Conservation (phyloP, 768 basidiomycete species). For the Tephrocybe rancida region DNA sequence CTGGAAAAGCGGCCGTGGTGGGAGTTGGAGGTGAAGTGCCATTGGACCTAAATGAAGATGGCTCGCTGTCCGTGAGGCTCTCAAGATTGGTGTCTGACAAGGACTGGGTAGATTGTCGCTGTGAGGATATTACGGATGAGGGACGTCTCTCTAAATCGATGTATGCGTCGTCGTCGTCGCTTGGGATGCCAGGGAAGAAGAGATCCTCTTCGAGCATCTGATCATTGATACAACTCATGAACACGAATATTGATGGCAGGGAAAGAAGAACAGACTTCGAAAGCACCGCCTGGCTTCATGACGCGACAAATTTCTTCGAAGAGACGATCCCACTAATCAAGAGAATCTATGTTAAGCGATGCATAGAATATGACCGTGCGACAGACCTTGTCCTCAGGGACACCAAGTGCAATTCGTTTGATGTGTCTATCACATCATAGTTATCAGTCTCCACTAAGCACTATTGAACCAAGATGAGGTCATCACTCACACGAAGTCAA, state of each 20-base stretch:
- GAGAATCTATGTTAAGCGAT: background rate
- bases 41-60: slow-evolving; percentile 11
- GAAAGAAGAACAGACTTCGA: slow-evolving; percentile 49
- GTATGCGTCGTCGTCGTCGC: slow-evolving; percentile 33
- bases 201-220: slow-evolving; percentile 78
- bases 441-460: slow-evolving; percentile 5
- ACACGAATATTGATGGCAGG: background rate
- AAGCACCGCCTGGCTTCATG: slow-evolving; percentile 73
- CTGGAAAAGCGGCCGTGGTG: slow-evolving; percentile 18
- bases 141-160: slow-evolving; percentile 21
- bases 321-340: slow-evolving; percentile 61
- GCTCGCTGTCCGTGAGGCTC: slow-evolving; percentile 1
- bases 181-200: slow-evolving; percentile 63
- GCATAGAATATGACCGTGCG: background rate
- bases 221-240: background rate
- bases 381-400: slow-evolving; percentile 73
- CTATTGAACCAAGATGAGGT: background rate
- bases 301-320: slow-evolving; percentile 73
- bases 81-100: slow-evolving; percentile 10
- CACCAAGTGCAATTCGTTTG: slow-evolving; percentile 71
- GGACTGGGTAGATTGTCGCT: slow-evolving; percentile 5
- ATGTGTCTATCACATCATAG: slow-evolving; percentile 48
- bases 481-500: slow-evolving; percentile 70
- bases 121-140: slow-evolving; percentile 19
- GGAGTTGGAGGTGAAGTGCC: slow-evolving; percentile 12